These are phyloP conservation scores for Lachancea cidri DNA, from an alignment of 805 yeast genomes.

Conservation along the genomic window DNA sequence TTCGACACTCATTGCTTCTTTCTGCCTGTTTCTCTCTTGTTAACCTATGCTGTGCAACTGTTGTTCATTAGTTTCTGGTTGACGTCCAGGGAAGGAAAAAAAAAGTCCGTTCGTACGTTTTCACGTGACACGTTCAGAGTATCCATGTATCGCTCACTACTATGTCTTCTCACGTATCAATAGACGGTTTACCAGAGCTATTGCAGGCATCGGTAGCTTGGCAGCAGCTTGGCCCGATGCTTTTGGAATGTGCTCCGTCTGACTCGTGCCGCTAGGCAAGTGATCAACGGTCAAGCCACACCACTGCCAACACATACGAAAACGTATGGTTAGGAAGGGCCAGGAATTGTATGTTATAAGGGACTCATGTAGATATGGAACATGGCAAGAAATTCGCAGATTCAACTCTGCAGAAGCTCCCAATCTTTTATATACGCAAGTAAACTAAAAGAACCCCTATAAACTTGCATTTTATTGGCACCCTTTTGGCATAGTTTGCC, in stretches of 20 bases:
- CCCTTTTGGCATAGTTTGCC: background rate
- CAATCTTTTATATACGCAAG: background rate
- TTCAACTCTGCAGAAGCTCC: background rate
- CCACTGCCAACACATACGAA: background rate
- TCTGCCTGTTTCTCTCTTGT: background rate
- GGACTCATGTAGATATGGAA: no score
- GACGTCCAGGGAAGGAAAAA: background rate
- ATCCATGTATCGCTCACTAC: no score
- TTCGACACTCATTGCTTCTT: constrained; percentile 1
- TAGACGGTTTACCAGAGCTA: no score
- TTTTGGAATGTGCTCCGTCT: no score
- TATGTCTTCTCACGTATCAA: no score
- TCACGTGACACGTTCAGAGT: background rate
- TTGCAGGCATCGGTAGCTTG: no score
- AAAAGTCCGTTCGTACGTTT: background rate
- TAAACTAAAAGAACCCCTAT: background rate
- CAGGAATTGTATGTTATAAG: no score
- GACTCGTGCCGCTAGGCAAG: background rate
- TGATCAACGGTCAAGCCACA: no score
- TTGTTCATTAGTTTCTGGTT: background rate
- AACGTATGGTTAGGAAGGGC: background rate
- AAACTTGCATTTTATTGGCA: background rate
- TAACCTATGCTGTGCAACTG: background rate
- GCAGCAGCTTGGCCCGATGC: no score
- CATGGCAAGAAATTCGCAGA: no score